Percentiles rank a stretch among this genome's conserved stretches.
Evolutionary conservation across 2,329 filamentous ascomycete genomes (phyloP).

Genomic region (Apiospora saccharicola): DNA sequence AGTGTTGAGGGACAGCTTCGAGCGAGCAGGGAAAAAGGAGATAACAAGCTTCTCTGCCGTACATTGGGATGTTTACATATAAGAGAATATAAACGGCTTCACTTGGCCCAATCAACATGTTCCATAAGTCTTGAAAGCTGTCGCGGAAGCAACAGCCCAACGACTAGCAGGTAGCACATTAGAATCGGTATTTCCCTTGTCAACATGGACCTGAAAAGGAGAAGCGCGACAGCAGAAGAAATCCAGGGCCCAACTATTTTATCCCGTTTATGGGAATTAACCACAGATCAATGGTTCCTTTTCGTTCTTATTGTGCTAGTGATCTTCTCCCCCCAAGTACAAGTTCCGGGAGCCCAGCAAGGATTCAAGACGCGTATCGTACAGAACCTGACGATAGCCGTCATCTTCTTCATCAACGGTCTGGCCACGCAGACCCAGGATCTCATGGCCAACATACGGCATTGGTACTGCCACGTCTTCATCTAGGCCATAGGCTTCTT

Average conservation of each 20-base stretch:
- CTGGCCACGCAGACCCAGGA: background rate
- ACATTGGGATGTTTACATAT: background rate
- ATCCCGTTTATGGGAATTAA: background rate
- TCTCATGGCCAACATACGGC: background rate
- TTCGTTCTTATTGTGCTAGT: background rate
- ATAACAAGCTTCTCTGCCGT: background rate
- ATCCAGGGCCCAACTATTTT: background rate
- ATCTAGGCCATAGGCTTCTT: background rate
- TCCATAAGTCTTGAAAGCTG: no score
- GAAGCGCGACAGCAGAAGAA: background rate
- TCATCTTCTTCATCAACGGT: conserved; percentile 22
- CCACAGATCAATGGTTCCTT: conserved; percentile 9
- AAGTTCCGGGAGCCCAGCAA: background rate
- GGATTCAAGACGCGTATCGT: background rate
- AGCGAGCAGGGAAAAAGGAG: background rate
- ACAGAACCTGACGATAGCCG: background rate
- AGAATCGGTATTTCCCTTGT: no score
- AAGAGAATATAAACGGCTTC: background rate
- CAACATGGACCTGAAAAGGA: no score
- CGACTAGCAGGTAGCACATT: background rate
- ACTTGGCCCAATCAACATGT: background rate
- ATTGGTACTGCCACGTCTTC: conserved; percentile 13
- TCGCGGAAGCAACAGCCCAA: background rate
- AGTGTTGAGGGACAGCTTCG: background rate
- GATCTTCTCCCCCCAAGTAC: background rate